These are phyloP conservation scores for Hypoxylon fuscum DNA, from an alignment of 495 filamentous ascomycete species.

Conservation along the genomic window DNA sequence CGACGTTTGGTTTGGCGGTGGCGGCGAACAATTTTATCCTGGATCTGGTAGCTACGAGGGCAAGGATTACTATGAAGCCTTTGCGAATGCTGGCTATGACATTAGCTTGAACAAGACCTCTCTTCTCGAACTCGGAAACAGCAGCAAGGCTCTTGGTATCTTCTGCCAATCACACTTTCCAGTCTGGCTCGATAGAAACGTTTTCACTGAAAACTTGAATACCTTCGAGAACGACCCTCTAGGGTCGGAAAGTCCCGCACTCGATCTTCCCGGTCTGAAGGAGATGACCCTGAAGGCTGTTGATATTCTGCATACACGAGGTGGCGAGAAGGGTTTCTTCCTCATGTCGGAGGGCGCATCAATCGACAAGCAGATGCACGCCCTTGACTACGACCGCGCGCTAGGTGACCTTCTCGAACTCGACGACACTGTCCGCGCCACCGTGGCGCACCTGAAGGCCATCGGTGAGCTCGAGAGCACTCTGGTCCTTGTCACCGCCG, in stretches of 20 bases:
- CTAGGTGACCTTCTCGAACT: conserved; percentile 79
- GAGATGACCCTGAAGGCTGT: conserved; percentile 85
- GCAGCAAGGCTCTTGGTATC: conserved; percentile 69
- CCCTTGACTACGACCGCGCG: conserved; percentile 77
- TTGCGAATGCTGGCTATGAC: conserved; percentile 70
- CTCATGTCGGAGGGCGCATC: conserved; percentile 80
- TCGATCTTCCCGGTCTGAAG: conserved; percentile 75
- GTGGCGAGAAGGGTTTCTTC: conserved; percentile 74
- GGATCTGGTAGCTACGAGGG: conserved; percentile 61
- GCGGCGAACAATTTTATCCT: conserved; percentile 75
- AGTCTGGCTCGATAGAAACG: conserved; percentile 77
- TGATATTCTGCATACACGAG: conserved; percentile 70
- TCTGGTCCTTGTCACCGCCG: conserved; percentile 74
- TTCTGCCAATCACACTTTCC: conserved; percentile 72
- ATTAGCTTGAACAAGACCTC: conserved; percentile 73
- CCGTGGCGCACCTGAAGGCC: conserved; percentile 66
- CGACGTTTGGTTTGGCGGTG: conserved; percentile 77
- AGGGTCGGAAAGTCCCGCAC: conserved; percentile 64
- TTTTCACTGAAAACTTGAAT: conserved; percentile 69
- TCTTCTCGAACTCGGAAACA: conserved; percentile 59
- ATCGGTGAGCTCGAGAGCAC: conserved; percentile 70
- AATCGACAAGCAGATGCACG: conserved; percentile 84
- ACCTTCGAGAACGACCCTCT: conserved; percentile 69
- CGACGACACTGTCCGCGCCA: conserved; percentile 75
- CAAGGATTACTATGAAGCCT: conserved; percentile 73